Evolutionary conservation across 305 asterid species (phyloP).

Genomic region (Coffea humblotiana): DNA sequence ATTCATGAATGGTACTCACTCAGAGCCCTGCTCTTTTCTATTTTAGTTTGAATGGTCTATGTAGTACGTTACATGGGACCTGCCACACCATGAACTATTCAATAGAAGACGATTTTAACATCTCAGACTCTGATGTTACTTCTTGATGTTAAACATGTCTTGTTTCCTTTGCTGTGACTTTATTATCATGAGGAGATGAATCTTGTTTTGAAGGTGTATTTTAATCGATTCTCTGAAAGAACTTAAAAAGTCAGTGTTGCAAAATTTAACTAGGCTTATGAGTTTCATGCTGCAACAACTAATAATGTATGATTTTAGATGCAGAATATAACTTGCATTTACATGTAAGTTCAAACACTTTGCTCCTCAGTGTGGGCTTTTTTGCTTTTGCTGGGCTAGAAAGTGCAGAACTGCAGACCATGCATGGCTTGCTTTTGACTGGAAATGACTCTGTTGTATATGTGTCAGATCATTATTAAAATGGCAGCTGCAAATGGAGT

Average conservation of each 20-base stretch:
- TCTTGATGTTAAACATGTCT: neutral
- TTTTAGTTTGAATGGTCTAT: neutral
- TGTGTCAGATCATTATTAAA: constrained; percentile 76
- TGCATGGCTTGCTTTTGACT: neutral
- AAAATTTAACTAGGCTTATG: neutral
- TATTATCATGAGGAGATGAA: neutral
- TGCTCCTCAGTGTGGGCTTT: neutral
- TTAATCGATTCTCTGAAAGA: neutral
- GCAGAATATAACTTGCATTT: neutral
- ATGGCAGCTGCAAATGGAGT: constrained; percentile 98
- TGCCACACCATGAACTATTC: neutral
- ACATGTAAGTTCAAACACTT: neutral
- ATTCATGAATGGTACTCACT: neutral
- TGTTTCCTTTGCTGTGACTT: neutral
- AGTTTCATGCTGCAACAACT: neutral
- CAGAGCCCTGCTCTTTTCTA: neutral
- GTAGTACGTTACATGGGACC: neutral
- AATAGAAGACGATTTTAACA: neutral
- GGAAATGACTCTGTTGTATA: neutral
- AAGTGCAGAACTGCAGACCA: neutral
- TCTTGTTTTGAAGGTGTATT: neutral
- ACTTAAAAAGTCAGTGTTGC: neutral
- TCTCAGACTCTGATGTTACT: neutral
- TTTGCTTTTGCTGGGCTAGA: neutral
- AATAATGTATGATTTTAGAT: neutral